Base-by-base conservation (phyloP, 768 basidiomycete species). In the Paxillus involutus region DNA sequence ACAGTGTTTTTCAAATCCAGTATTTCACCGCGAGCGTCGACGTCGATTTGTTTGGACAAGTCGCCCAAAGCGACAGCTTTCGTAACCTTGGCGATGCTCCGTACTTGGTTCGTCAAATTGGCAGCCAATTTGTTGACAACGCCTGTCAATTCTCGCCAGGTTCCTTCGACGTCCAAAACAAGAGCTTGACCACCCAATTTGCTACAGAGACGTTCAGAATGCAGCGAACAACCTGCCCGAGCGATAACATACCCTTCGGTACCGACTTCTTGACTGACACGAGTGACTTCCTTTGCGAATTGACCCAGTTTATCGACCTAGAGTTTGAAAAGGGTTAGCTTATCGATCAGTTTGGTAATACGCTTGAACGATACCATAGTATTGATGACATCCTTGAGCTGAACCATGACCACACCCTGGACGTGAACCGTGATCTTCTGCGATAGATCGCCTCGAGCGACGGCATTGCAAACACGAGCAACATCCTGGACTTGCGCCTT, bases 231-330 rank as follows among this genome's bases (percentile, higher is more conserved):
- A 50, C 71, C 71, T 45, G 74, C 73, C 32, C 63, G 39, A 64
- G 68, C 47, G 40, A 17, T 40, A 6, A 67, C 72, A 39, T 50
- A 84, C 83, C 83, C 84, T 78, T 89, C 87, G 51, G 86, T 90
- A 19, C 89, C 89, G 68, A 96, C 94, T 67, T 91, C 89, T 68
- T 87, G 86, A 60, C 81, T 82, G 53, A 91, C 89, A 54, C 93
- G 82, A 54, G 92, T 94, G 36, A 94, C 92, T 69, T 94, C 92
- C 66, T 87, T 86, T 35, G 95, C 94, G 70, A 98, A 96, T 63
- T 89, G 87, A 52, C 88, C 85, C 29, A 98, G 77, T 62, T 82
- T 79, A 66, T 86, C 84, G 58, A 85, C 84, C 84, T 80, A 39
- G 26, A 6, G 26, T 11, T 46, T 39, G 30, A 19, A 55, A 35